Conservation (phyloP, 441 rosid species). For the Corymbia calophylla region DNA sequence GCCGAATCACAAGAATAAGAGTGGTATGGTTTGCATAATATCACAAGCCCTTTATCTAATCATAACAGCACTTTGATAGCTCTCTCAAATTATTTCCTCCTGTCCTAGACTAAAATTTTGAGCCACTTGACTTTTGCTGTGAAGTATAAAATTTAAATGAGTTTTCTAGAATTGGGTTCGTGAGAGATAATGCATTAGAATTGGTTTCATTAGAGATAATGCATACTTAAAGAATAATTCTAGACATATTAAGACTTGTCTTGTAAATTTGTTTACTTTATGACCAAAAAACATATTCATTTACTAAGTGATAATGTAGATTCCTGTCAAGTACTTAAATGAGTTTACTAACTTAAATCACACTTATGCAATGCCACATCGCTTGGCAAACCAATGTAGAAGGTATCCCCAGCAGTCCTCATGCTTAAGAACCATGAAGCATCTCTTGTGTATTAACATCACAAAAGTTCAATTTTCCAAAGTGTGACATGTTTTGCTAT, state of each 20-base stretch:
- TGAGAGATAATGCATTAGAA: not conserved
- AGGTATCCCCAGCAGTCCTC: not conserved
- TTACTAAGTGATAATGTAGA: not conserved
- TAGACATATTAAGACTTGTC: not conserved
- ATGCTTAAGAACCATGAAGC: not conserved
- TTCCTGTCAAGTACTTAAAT: not conserved
- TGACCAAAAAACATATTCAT: not conserved
- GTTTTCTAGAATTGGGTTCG: not conserved
- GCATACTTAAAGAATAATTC: not conserved
- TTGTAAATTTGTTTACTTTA: not conserved
- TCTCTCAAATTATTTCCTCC: not conserved
- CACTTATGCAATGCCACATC: not conserved
- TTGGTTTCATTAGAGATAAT: not conserved
- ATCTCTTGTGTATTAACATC: not conserved
- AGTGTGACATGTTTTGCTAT: not conserved
- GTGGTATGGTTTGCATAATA: not conserved
- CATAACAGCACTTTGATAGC: not conserved
- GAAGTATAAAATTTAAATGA: not conserved
- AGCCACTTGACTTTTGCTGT: not conserved
- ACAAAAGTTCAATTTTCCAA: not conserved
- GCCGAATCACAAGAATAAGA: not conserved
- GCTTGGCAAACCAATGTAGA: not conserved
- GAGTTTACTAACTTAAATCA: not conserved
- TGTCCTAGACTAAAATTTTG: not conserved
- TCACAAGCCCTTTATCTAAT: not conserved